Evolutionary conservation across 805 yeast genomes (phyloP).

Genomic region (Cyberlindnera saturnus): DNA sequence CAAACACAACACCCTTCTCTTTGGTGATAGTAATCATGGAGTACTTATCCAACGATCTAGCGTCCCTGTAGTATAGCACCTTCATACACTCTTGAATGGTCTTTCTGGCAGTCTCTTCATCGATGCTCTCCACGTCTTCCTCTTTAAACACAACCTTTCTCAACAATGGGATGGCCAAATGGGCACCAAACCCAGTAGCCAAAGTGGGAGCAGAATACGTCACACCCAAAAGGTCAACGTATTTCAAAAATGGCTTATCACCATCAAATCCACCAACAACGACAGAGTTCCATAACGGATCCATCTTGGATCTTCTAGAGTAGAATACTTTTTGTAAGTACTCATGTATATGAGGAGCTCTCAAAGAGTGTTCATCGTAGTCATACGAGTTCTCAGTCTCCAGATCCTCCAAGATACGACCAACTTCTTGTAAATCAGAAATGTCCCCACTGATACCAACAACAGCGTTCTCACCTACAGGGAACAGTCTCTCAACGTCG

Average conservation of each 20-base stretch:
- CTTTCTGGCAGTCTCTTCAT: slow-evolving; percentile 68
- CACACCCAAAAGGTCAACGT: slow-evolving; percentile 89
- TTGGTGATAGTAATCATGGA: slow-evolving; percentile 71
- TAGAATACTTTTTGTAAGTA: slow-evolving; percentile 82
- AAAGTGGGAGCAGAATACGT: slow-evolving; percentile 81
- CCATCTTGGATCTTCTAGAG: slow-evolving; percentile 83
- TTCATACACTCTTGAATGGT: slow-evolving; percentile 86
- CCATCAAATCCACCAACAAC: slow-evolving; percentile 86
- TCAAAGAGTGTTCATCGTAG: slow-evolving; percentile 54
- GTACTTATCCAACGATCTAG: slow-evolving; percentile 84
- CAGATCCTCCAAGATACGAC: slow-evolving; percentile 68
- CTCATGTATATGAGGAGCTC: slow-evolving; percentile 86
- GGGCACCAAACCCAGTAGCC: slow-evolving; percentile 96
- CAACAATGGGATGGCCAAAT: slow-evolving; percentile 86
- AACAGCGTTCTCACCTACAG: slow-evolving; percentile 78
- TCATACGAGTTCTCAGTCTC: slow-evolving; percentile 79
- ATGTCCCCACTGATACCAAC: slow-evolving; percentile 95
- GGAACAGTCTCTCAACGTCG: slow-evolving; percentile 76
- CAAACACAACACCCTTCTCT: slow-evolving; percentile 54
- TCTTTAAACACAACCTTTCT: slow-evolving; percentile 80
- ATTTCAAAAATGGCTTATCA: slow-evolving; percentile 68
- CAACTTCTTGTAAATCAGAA: slow-evolving; percentile 84
- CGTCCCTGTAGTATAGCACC: slow-evolving; percentile 93
- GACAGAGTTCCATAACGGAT: slow-evolving; percentile 93
- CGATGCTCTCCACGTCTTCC: slow-evolving; percentile 61